Conservation (phyloP, 345 rosid genomes). For the Eucalyptus cloeziana region DNA sequence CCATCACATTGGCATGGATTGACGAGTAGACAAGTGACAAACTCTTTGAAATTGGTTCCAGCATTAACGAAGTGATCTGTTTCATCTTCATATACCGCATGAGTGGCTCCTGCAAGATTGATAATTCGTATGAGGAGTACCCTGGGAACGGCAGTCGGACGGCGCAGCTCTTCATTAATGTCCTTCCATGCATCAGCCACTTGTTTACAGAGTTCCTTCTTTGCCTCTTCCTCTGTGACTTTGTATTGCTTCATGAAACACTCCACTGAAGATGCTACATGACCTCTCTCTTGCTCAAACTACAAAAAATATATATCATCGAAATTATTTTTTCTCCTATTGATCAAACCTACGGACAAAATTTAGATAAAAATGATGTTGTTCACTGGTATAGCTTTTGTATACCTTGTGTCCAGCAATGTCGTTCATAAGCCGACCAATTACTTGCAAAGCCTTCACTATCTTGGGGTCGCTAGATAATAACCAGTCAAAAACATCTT, state of each 20-base stretch:
- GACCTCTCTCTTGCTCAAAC: background rate
- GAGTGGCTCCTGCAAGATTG: background rate
- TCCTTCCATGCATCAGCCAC: slow-evolving; percentile 5
- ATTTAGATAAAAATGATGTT: background rate
- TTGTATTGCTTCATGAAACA: background rate
- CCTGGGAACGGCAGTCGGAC: background rate
- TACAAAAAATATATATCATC: background rate
- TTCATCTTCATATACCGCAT: slow-evolving; percentile 2
- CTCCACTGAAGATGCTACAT: background rate
- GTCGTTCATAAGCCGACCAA: slow-evolving; percentile 3
- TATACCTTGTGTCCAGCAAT: background rate
- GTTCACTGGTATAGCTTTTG: background rate
- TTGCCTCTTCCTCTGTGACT: background rate
- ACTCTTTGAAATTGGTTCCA: background rate
- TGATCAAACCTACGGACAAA: background rate
- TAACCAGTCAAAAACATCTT: slow-evolving; percentile 1
- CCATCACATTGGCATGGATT: background rate
- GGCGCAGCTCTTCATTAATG: background rate
- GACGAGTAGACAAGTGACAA: background rate
- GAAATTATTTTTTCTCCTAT: background rate
- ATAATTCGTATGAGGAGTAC: slow-evolving; percentile 1
- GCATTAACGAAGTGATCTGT: background rate
- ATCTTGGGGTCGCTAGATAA: background rate
- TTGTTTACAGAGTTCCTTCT: background rate
- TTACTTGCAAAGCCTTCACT: background rate